Conservation (phyloP, 306 rosid genomes). For the Fagus sylvatica region DNA sequence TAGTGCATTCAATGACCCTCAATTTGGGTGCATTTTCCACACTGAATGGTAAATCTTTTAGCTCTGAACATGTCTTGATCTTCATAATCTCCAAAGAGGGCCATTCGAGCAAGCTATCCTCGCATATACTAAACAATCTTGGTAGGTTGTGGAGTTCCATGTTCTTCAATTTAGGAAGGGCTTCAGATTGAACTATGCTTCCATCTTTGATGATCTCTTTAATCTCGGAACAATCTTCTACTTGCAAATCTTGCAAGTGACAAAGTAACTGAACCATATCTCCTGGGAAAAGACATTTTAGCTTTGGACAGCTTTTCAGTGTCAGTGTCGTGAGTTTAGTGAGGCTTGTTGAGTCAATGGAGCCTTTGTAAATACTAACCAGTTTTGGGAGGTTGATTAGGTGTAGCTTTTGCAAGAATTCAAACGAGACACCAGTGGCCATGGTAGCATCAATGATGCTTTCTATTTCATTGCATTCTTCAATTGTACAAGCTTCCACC, state of each 20-base stretch:
- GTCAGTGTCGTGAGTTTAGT: neutral
- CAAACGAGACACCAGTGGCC: neutral
- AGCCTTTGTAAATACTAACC: neutral
- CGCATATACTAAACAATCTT: neutral
- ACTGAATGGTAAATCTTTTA: neutral
- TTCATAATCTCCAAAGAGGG: neutral
- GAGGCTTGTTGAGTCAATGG: neutral
- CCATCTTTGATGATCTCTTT: neutral
- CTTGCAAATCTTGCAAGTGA: neutral
- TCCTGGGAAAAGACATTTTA: neutral
- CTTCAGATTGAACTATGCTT: neutral
- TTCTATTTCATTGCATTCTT: slow-evolving; percentile 12
- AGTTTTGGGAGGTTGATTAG: neutral
- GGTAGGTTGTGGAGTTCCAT: neutral
- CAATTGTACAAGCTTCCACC: neutral
- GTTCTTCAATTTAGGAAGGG: neutral
- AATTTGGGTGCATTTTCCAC: neutral
- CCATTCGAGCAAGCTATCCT: neutral
- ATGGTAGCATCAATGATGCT: neutral
- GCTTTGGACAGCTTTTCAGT: neutral
- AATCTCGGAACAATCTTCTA: neutral
- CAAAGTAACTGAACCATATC: neutral
- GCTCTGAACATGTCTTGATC: neutral
- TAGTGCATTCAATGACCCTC: neutral
- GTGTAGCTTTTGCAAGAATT: neutral